Evolutionary conservation across 1,284 basidiomycete species (phyloP).

Genomic region (Papiliotrema nemorosa): DNA sequence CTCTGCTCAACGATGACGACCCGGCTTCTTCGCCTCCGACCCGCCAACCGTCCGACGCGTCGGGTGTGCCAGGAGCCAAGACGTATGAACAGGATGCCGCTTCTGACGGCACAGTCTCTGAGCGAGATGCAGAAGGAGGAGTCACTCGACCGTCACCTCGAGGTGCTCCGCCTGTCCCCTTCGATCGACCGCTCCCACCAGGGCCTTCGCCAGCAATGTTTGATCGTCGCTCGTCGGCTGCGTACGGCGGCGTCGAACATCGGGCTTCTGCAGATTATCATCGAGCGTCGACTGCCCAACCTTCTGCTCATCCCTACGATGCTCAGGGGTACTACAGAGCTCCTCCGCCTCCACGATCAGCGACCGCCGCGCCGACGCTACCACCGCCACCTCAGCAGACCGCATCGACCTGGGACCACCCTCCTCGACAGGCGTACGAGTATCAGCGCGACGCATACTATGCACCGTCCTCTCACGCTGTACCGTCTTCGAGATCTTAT

Average conservation of each 20-base stretch:
- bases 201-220: too few species aligned
- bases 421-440: background rate
- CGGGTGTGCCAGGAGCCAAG: too few species aligned
- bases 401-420: background rate
- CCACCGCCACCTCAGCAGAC: background rate
- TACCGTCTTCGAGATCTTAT: background rate
- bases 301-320: background rate
- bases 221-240: background rate
- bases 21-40: constrained; percentile 6
- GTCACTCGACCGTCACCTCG: constrained; percentile 20
- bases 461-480: background rate
- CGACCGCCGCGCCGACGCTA: background rate
- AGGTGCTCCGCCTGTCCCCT: constrained; percentile 8
- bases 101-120: constrained; percentile 43
- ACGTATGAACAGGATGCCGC: constrained; percentile 23
- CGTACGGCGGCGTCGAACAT: background rate
- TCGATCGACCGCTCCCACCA: background rate
- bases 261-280: background rate
- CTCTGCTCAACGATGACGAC: constrained; percentile 41
- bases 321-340: background rate
- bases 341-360: background rate
- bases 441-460: background rate
- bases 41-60: background rate
- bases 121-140: constrained; percentile 27
- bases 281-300: background rate